phyloP scores from a whole-genome alignment of 2,329 filamentous ascomycete species.

The Aureobasidium subglaciale region DNA sequence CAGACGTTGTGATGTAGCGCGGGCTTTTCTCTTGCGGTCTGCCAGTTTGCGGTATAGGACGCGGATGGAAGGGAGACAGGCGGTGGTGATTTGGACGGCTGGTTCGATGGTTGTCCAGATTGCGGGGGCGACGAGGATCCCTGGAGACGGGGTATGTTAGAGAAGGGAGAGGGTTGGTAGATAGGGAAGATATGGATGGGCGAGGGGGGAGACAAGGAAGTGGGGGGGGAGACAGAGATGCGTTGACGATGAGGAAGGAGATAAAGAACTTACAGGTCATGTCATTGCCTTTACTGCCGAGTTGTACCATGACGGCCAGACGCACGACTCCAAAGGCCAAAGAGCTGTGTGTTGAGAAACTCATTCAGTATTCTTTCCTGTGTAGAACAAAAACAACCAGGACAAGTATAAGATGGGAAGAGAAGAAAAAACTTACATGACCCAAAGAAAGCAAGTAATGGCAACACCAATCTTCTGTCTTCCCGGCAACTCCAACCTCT shows the following conservation, averaged over 20 bases:
- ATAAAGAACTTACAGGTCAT: slow-evolving; percentile 16
- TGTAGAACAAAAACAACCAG: too few relatives aligned
- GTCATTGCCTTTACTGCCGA: slow-evolving; percentile 2
- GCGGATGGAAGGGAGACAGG: slow-evolving; percentile 15
- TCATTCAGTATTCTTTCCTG: too few relatives aligned
- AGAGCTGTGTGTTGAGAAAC: too few relatives aligned
- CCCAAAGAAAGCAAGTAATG: not conserved
- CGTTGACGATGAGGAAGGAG: too few relatives aligned
- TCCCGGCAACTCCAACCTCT: slow-evolving; percentile 5
- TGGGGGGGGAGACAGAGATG: too few relatives aligned
- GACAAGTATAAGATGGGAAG: not conserved
- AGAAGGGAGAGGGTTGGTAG: not conserved
- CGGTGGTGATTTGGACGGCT: slow-evolving; percentile 18
- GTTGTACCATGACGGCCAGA: slow-evolving; percentile 16
- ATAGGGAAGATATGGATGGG: not conserved
- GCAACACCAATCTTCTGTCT: slow-evolving; percentile 15
- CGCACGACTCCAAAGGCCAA: slow-evolving; percentile 17
- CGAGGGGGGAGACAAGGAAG: not conserved
- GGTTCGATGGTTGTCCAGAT: slow-evolving; percentile 20
- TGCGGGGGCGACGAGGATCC: slow-evolving; percentile 15
- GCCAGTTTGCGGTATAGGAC: not conserved
- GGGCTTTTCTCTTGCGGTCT: not conserved
- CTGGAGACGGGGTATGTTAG: too few relatives aligned
- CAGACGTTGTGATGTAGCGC: not conserved
- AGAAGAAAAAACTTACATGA: not conserved